Percentiles rank a stretch among this genome's conserved stretches.
Evolutionary conservation across 345 rosid genomes (phyloP).

Genomic region (Combretum micranthum): DNA sequence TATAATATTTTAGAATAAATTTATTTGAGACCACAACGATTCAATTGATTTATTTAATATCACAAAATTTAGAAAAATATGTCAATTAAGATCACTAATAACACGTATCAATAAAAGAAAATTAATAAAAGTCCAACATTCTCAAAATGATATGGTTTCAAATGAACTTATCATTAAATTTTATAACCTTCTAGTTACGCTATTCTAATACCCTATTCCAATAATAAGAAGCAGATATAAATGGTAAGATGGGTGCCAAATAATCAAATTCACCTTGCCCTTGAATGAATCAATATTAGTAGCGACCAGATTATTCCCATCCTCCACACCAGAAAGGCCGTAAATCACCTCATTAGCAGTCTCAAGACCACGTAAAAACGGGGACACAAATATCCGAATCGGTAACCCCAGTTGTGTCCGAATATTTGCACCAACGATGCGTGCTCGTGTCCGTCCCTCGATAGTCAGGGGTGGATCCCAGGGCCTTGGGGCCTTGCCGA

Average conservation of each 20-base stretch:
- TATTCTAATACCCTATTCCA: no score
- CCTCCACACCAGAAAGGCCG: constrained; percentile 42
- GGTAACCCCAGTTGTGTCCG: constrained; percentile 41
- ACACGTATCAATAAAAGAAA: no score
- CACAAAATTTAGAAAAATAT: no score
- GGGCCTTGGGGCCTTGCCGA: constrained; percentile 44
- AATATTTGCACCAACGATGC: constrained; percentile 37
- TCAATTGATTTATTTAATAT: no score
- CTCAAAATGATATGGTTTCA: no score
- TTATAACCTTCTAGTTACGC: no score
- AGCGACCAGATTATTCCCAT: constrained; percentile 19
- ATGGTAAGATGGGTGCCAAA: no score
- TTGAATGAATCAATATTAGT: constrained; percentile 40
- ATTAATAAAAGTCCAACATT: no score
- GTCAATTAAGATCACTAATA: no score
- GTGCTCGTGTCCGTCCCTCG: constrained; percentile 46
- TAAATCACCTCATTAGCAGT: constrained; percentile 57
- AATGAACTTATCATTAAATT: no score
- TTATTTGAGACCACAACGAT: no score
- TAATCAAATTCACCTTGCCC: constrained; percentile 44
- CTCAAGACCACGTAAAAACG: constrained; percentile 76
- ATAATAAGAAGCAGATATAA: not conserved
- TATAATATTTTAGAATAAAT: no score
- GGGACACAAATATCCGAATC: constrained; percentile 82
- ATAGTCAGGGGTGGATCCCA: constrained; percentile 79